phyloP scores from a whole-genome alignment of 208 protist genomes.

The Leishmania braziliensis region DNA sequence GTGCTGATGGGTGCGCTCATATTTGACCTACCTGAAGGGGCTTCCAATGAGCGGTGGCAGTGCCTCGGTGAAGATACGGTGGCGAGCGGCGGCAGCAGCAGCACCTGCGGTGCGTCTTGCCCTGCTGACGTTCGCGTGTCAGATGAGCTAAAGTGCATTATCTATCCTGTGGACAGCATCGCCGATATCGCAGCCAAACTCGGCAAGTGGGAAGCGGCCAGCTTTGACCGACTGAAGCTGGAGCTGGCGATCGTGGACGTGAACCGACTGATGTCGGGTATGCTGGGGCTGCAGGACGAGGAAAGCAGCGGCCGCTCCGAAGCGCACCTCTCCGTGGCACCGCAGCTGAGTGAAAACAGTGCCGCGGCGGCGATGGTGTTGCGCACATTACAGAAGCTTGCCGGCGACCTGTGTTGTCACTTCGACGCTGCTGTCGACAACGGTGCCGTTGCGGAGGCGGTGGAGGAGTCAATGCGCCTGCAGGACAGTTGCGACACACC shows the following conservation, averaged over 20 bases:
- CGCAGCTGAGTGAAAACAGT: conserved; percentile 51
- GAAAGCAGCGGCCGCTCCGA: conserved; percentile 9
- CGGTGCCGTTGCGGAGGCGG: conserved; percentile 10
- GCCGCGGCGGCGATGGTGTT: conserved; percentile 42
- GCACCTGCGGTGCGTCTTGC: conserved; percentile 63
- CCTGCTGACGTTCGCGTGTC: conserved; percentile 58
- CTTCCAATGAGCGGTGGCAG: conserved; percentile 1
- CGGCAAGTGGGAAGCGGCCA: conserved; percentile 74
- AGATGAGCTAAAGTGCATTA: conserved; percentile 68
- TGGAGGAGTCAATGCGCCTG: conserved; percentile 11
- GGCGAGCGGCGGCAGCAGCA: conserved; percentile 33
- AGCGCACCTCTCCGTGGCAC: conserved; percentile 38
- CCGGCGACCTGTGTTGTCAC: conserved; percentile 53
- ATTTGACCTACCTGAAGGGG: conserved; percentile 48
- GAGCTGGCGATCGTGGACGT: conserved; percentile 81
- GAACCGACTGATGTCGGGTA: conserved; percentile 48
- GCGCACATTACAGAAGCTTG: conserved; percentile 64
- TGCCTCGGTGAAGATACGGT: conserved; percentile 4
- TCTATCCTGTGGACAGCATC: conserved; percentile 77
- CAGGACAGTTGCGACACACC: not conserved
- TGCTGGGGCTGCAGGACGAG: conserved; percentile 54
- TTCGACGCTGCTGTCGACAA: conserved; percentile 24
- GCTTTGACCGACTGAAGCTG: conserved; percentile 76
- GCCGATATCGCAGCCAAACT: conserved; percentile 72
- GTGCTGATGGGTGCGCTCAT: conserved; percentile 82